phyloP scores from a whole-genome alignment of 805 yeast species.

The Schwanniomyces occidentalis region DNA sequence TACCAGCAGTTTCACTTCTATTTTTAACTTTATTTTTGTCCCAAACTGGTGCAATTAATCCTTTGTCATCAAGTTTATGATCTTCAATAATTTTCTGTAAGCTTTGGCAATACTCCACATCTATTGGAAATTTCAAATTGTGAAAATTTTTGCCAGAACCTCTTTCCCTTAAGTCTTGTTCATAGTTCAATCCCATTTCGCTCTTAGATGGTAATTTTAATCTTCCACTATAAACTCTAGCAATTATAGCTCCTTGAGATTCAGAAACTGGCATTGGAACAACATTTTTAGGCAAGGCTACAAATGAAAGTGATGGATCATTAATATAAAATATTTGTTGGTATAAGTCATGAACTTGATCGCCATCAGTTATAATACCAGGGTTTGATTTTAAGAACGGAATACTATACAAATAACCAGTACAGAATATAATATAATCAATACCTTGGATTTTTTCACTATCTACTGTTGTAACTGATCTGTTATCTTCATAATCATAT shows the following conservation, averaged over 20 bases:
- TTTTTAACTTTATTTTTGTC: conserved; percentile 7
- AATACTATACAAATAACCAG: conserved; percentile 23
- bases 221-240: conserved; percentile 32
- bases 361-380: conserved; percentile 20
- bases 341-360: conserved; percentile 28
- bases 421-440: conserved; percentile 22
- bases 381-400: conserved; percentile 17
- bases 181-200: conserved; percentile 35
- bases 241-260: conserved; percentile 38
- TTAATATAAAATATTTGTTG: conserved; percentile 32
- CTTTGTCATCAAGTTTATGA: conserved; percentile 4
- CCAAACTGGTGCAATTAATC: conserved; percentile 10
- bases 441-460: conserved; percentile 14
- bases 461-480: conserved; percentile 20
- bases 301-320: conserved; percentile 33
- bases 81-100: conserved; percentile 21
- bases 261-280: conserved; percentile 42
- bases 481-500: conserved; percentile 8
- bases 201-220: conserved; percentile 26
- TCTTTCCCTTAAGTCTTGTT: conserved; percentile 22
- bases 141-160: conserved; percentile 27
- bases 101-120: conserved; percentile 56
- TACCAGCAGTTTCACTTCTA: conserved; percentile 5
- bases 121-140: conserved; percentile 54
- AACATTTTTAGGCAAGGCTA: conserved; percentile 40